phyloP scores from a whole-genome alignment of 2,329 filamentous ascomycete genomes.

The Colletotrichum australisinense region DNA sequence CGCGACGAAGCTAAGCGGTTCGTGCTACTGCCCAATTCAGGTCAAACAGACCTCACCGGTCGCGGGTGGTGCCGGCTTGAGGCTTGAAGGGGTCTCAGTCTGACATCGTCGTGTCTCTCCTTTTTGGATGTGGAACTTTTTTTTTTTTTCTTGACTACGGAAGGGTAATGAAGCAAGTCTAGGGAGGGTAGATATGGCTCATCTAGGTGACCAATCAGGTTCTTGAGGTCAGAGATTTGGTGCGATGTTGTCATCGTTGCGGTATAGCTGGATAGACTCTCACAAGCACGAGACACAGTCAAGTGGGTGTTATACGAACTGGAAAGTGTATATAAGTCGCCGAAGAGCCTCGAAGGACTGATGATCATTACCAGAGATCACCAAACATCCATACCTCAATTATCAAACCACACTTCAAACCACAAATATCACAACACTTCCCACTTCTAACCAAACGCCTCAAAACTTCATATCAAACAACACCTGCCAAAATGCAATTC shows the following conservation, averaged over 20 bases:
- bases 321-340: background rate
- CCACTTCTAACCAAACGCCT: background rate
- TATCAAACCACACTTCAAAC: background rate
- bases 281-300: background rate
- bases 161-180: background rate
- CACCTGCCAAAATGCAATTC: conserved; percentile 30
- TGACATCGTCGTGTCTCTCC: background rate
- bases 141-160: background rate
- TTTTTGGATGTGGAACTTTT: background rate
- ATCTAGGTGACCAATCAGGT: background rate
- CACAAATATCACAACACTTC: background rate
- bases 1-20: background rate
- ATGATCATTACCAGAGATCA: background rate
- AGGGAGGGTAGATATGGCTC: background rate
- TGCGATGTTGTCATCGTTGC: conserved; percentile 22
- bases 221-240: background rate
- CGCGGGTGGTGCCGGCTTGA: background rate
- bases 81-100: background rate
- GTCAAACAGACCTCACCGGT: background rate
- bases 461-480: background rate
- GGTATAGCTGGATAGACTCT: background rate
- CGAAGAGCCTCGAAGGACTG: background rate
- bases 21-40: background rate
- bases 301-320: background rate
- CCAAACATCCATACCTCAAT: background rate